Evolutionary conservation across 441 rosid genomes (phyloP), one percentile per base, ranked within the genome.

Genomic region (Bruguiera hainesii): DNA sequence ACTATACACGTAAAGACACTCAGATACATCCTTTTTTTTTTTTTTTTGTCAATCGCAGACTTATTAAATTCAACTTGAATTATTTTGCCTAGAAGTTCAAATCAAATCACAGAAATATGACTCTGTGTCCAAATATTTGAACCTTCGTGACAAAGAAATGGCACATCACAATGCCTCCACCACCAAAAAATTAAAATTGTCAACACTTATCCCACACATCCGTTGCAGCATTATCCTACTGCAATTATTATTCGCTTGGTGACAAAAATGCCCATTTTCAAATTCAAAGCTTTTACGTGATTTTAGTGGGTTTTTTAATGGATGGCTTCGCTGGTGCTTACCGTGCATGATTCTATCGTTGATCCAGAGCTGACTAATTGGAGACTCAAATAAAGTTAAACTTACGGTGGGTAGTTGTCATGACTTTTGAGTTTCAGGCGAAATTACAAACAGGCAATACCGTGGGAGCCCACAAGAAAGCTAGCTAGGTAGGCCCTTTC

Each of bases 191-290:
- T 65, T 52, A 25, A 25, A 49, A 57, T 60, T 29, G 48, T 69
- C 56, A 63, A 73, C 51, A 35, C 70, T 52, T 75, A 67, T 59
- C 69, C 60, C 55, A 65, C 73, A 23, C 65, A 53, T 61, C 23
- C 16, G 2, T 16, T 42, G 39, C 39, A 30, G n/a, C 25, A 56
- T 7, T 25, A 65, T 37, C 28, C 57, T 53, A 9, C 30, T 37
- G 33, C 7, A 18, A 37, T 16, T 33, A 55, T 51, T 16, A 20
- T 4, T 11, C 30, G 42, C 59, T 55, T 11, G 62, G 58, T 53
- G 58, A 23, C 28, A 53, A 53, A 25, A 37, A 19, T 37, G 35
- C 11, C 28, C 58, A 23, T 21, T 26, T 23, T 55, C 58, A 55
- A 55, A 15, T 55, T 15, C 58, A 55, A 55, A 26, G 58, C 56